Evolutionary conservation across 2,329 filamentous ascomycete species (phyloP), one percentile per base, ranked within the genome.

Genomic region (Aquanectria penicillioides): DNA sequence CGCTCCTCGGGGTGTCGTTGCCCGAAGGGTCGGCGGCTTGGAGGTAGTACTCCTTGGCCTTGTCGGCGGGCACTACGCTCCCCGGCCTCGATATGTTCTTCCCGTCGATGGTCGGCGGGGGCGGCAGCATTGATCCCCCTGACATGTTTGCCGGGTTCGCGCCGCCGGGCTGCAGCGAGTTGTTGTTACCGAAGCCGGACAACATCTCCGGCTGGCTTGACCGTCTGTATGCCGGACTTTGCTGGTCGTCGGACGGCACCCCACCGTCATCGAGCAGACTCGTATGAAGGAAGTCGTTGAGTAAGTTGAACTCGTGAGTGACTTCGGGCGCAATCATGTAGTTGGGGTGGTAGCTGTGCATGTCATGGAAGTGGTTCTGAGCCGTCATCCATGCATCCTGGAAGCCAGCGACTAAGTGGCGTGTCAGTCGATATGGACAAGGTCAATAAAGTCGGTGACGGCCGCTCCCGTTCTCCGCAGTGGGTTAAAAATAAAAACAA

Each of bases 251-350:
- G 29, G 88, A 85, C 54, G 89, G 87, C 57, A 89, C 83, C 49
- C 87, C 87, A 61, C 86, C 87, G 74, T 97, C 94, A 78, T 98
- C 94, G 64, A 97, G 85, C 53, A 97, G 81, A 73, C 92, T 97
- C 67, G 89, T 96, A 76, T 94, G 95, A 61, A 99, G 85, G 74
- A 98, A 98, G 76, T 99, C 94, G 81, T 96, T 97, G 72, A 99
- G 87, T 48, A 98, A 81, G 74, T 97, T 97, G 76, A 97, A 97
- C 81, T 99, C 95, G 78, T 95, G 95, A 61, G 91, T 94, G 69
- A 97, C 92, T 78, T 99, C 95, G 63, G 93, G 92, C 46, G 83
- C 80, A 79, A 97, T 96, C 90, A 97, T 94, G 81, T 95, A 98
- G 72, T 92, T 95, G 58, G 92, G 91, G 78, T 97, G 93, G 73